Conservation (phyloP, 2,329 filamentous ascomycete genomes). For the Epichloe gansuensis region DNA sequence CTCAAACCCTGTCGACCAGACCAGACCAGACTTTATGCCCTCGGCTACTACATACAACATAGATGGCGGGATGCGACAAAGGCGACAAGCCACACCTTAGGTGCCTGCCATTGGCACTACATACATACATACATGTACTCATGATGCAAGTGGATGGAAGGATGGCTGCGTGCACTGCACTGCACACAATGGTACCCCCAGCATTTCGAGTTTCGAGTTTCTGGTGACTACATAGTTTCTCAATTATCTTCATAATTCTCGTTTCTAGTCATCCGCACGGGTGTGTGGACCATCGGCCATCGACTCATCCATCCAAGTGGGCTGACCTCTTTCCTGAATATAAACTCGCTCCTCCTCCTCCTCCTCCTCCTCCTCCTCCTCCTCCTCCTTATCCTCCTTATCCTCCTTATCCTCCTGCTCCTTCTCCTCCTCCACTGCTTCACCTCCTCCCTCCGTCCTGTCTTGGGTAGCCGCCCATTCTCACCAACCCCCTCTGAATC, state of each 20-base stretch:
- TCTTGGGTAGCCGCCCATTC: not conserved
- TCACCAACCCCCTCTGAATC: not conserved
- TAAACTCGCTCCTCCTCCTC: slow-evolving; percentile 3
- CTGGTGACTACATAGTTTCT: too few species aligned
- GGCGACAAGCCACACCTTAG: not conserved
- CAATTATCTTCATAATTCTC: too few species aligned
- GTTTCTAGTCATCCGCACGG: not conserved
- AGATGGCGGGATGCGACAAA: not conserved
- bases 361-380: not conserved
- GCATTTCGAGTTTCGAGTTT: too few species aligned
- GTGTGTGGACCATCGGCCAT: not conserved
- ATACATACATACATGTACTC: not conserved
- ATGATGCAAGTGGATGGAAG: too few species aligned
- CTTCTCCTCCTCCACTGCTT: not conserved
- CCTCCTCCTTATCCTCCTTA: too few species aligned
- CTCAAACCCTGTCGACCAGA: not conserved
- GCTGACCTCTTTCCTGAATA: not conserved
- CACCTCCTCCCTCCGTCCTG: too few species aligned
- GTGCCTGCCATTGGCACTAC: not conserved
- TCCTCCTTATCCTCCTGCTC: not conserved
- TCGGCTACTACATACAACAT: not conserved
- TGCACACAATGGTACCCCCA: not conserved
- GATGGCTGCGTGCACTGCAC: not conserved
- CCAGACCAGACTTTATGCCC: not conserved
- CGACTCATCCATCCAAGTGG: not conserved